phyloP scores from a whole-genome alignment of 495 filamentous ascomycete genomes.

The Xylona heveae region DNA sequence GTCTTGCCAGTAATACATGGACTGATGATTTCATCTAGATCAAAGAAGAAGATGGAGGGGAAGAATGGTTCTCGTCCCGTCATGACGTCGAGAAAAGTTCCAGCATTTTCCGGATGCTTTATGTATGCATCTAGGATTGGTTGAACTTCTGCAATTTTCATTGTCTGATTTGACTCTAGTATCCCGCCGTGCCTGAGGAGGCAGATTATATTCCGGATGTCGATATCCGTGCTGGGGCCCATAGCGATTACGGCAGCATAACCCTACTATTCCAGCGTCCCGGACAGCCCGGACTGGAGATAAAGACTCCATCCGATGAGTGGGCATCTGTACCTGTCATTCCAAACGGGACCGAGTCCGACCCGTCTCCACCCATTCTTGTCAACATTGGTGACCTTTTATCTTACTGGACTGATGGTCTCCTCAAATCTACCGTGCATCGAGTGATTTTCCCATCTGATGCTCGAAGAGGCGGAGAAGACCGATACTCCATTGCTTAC shows the following conservation, averaged over 20 bases:
- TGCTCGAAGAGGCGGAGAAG: conserved; percentile 24
- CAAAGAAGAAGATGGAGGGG: conserved; percentile 20
- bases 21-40: too few species aligned
- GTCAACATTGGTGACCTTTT: conserved; percentile 88
- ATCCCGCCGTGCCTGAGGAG: conserved; percentile 8
- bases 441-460: conserved; percentile 56
- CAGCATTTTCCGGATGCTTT: conserved; percentile 62
- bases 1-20: too few species aligned
- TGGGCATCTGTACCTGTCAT: conserved; percentile 27
- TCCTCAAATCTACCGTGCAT: conserved; percentile 73
- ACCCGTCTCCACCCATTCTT: conserved; percentile 51
- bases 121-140: conserved; percentile 24
- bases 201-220: conserved; percentile 24
- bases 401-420: conserved; percentile 73
- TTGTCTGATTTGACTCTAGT: conserved; percentile 7
- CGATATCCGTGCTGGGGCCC: conserved; percentile 47
- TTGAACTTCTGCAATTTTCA: neutral
- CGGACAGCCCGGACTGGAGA: conserved; percentile 76
- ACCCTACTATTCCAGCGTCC: conserved; percentile 61
- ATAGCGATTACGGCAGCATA: conserved; percentile 44
- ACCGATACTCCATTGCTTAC: conserved; percentile 76
- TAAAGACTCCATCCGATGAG: conserved; percentile 35
- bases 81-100: conserved; percentile 37
- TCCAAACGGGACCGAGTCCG: conserved; percentile 23
- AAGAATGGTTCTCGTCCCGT: conserved; percentile 51